phyloP scores from a whole-genome alignment of 2,329 filamentous ascomycete species.

The Hymenoscyphus infarciens region DNA sequence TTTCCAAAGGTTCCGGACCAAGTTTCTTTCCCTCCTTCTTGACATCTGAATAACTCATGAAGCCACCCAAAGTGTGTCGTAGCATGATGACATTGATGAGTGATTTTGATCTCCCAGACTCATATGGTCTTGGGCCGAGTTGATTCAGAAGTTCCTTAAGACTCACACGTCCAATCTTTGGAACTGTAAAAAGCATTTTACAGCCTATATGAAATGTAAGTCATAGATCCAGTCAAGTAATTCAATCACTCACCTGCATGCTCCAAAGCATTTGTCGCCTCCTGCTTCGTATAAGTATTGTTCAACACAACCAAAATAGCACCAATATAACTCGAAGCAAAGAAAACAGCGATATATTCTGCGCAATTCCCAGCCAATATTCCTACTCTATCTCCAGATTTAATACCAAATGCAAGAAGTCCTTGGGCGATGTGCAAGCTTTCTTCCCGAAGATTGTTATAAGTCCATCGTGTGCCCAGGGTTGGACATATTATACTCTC shows the following conservation, averaged over 20 bases:
- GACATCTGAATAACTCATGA: constrained; percentile 36
- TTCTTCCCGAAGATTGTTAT: constrained; percentile 39
- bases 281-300: constrained; percentile 74
- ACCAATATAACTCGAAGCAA: constrained; percentile 43
- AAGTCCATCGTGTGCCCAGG: constrained; percentile 22
- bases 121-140: constrained; percentile 37
- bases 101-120: constrained; percentile 38
- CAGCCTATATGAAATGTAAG: constrained; percentile 48
- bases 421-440: constrained; percentile 37
- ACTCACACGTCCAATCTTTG: constrained; percentile 61
- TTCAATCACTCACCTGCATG: constrained; percentile 55
- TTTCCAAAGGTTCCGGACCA: constrained; percentile 5
- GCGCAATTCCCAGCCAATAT: constrained; percentile 27
- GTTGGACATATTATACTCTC: constrained; percentile 40
- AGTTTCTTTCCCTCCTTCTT: constrained; percentile 40
- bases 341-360: constrained; percentile 32
- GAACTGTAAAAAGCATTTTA: constrained; percentile 70
- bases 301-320: constrained; percentile 74
- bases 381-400: constrained; percentile 22
- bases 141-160: constrained; percentile 56
- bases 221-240: not conserved
- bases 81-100: constrained; percentile 56
- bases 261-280: constrained; percentile 66
- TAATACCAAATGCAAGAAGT: constrained; percentile 16
- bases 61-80: constrained; percentile 49